A percentile compares a stretch with the other conserved stretches of the same genome.
Evolutionary conservation across 2,329 filamentous ascomycete genomes (phyloP).

Genomic region (Clarireedia paspali): DNA sequence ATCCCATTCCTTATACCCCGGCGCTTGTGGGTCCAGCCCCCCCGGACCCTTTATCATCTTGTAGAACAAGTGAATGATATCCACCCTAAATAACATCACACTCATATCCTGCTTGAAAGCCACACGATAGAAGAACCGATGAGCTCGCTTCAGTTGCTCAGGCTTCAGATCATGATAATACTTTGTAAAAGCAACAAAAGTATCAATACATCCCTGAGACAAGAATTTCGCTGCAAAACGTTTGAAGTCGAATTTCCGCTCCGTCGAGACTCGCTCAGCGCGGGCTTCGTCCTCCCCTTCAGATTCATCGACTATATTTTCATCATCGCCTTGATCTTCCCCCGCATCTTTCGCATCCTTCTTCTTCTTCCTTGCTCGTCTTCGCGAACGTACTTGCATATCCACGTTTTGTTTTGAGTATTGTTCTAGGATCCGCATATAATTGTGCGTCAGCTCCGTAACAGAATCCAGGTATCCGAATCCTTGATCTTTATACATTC

Average conservation of each 20-base stretch:
- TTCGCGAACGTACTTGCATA: constrained; percentile 81
- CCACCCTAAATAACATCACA: constrained; percentile 81
- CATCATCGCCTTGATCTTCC: constrained; percentile 33
- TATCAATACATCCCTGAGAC: constrained; percentile 78
- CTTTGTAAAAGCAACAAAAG: constrained; percentile 71
- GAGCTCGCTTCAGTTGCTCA: constrained; percentile 79
- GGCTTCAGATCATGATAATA: constrained; percentile 75
- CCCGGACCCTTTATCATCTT: constrained; percentile 87
- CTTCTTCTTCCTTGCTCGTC: constrained; percentile 65
- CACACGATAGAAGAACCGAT: constrained; percentile 88
- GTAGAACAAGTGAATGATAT: constrained; percentile 82
- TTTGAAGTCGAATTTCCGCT: constrained; percentile 91
- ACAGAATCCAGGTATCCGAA: constrained; percentile 89
- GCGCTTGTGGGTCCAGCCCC: constrained; percentile 57
- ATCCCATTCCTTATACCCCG: constrained; percentile 83
- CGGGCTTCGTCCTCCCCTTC: constrained; percentile 68
- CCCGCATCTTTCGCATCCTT: constrained; percentile 46
- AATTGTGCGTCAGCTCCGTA: constrained; percentile 86
- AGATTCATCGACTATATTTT: constrained; percentile 51
- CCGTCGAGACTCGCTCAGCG: constrained; percentile 63
- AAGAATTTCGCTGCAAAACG: constrained; percentile 76
- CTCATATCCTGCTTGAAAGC: constrained; percentile 93
- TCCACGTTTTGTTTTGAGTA: constrained; percentile 95
- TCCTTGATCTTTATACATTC: constrained; percentile 86
- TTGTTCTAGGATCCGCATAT: constrained; percentile 80